phyloP scores from a whole-genome alignment of 2,329 filamentous ascomycete species.

The Cadophora gregata region DNA sequence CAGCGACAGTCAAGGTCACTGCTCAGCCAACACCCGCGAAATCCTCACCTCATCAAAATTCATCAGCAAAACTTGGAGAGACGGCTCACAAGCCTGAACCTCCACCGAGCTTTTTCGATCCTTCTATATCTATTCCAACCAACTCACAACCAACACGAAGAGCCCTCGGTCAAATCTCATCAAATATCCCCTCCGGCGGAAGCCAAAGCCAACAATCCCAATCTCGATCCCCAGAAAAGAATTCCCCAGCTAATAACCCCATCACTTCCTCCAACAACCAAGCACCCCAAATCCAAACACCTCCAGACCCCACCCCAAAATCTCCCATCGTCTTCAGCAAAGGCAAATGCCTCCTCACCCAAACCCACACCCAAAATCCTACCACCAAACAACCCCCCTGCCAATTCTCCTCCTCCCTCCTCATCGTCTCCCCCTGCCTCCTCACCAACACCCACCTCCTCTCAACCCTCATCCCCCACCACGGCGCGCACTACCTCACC shows the following conservation, averaged over 20 bases:
- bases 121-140: background rate
- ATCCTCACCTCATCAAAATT: background rate
- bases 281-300: background rate
- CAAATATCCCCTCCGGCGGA: conserved; percentile 9
- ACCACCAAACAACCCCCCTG: conserved; percentile 21
- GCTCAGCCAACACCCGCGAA: background rate
- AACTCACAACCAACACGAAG: background rate
- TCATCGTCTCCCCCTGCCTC: conserved; percentile 41
- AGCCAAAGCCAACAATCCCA: conserved; percentile 15
- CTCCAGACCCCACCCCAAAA: background rate
- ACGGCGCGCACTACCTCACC: conserved; percentile 33
- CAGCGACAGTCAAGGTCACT: background rate
- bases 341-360: conserved; percentile 29
- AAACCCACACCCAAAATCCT: too few species aligned
- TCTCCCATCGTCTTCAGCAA: conserved; percentile 20
- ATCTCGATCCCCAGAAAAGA: conserved; percentile 3
- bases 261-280: background rate
- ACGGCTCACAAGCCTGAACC: background rate
- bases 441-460: conserved; percentile 29
- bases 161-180: conserved; percentile 14
- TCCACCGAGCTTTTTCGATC: background rate
- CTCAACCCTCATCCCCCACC: conserved; percentile 34
- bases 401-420: conserved; percentile 30
- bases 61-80: background rate
- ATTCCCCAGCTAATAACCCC: background rate